Conservation (phyloP, 305 asterid species). For the Rubia occidens region DNA sequence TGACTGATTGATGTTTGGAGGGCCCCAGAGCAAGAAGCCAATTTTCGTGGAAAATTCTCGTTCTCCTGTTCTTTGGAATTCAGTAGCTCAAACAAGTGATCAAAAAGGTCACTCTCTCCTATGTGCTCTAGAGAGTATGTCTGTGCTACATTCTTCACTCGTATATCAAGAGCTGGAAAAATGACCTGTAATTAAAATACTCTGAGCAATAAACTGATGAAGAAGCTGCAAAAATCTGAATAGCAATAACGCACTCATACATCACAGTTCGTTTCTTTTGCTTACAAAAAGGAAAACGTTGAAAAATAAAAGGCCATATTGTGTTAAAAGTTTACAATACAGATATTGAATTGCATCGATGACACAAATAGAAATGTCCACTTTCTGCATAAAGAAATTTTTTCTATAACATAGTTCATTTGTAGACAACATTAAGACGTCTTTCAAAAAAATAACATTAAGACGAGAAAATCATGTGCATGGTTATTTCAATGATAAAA, state of each 20-base stretch:
- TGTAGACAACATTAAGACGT: not conserved
- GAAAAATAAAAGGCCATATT: not conserved
- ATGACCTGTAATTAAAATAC: conserved; percentile 31
- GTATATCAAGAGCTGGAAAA: conserved; percentile 45
- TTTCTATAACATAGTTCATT: not conserved
- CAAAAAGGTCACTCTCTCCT: conserved; percentile 43
- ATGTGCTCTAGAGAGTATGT: conserved; percentile 44
- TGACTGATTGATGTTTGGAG: conserved; percentile 41
- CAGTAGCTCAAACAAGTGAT: conserved; percentile 37
- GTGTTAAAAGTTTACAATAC: not conserved
- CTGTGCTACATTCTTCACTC: conserved; percentile 42
- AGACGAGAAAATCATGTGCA: too few species aligned
- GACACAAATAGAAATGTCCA: not conserved
- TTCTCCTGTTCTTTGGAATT: conserved; percentile 24
- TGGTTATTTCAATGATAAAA: too few species aligned
- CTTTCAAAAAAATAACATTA: too few species aligned
- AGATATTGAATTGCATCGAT: not conserved
- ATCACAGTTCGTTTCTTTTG: not conserved
- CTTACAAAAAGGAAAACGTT: not conserved
- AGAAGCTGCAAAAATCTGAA: not conserved
- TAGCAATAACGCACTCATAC: not conserved
- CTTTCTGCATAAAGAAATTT: not conserved
- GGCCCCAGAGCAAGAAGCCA: conserved; percentile 43
- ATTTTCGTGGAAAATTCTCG: conserved; percentile 31
- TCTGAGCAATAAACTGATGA: not conserved